Evolutionary conservation across 2,329 filamentous ascomycete genomes (phyloP), one percentile per base, ranked within the genome.

Genomic region (Colletotrichum simmondsii): DNA sequence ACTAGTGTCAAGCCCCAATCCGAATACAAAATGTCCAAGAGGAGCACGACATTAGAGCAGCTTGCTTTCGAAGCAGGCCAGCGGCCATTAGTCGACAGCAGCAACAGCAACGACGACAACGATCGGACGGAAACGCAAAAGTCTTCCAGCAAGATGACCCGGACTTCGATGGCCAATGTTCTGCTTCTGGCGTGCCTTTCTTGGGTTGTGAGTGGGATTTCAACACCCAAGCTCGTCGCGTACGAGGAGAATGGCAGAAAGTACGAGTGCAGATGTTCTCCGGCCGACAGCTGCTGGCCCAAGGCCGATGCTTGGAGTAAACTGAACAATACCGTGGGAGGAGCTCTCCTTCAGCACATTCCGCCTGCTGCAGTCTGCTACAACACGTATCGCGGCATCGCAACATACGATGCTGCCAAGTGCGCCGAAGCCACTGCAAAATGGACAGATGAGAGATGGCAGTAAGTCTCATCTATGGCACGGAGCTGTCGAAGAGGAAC

Each of bases 281-380:
- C 88, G 0, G 84, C 83, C 7, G 87, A 89, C 62, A 22, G 75
- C 3, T 87, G 85, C 77, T 90, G 88, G 89, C 88, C 88, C 0
- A 80, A 80, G 1, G 22, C 66, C 3, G 28, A 75, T 14, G 77
- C 77, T 22, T 90, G 88, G 88, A 74, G 76, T 16, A 65, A 72
- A 2, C 82, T 90, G 66, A 90, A 90, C 75, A 37, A 76, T 14
- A 85, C 86, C 2, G 79, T 90, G 16, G 78, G 79, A 16, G 88
- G 89, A 2, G 80, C 80, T 26, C 80, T 90, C 24, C 79, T 90
- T 14, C 81, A 82, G 4, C 88, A 85, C 0, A 77, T 85, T 1
- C 88, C 88, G 3, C 77, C 89, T 8, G 88, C 82, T 5, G 74
- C 81, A 1, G 79, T 83, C 4, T 89, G 87, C 72, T 86, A 89